A percentile compares a stretch with the other conserved stretches of the same genome.
These are phyloP conservation scores for Coprinopsis strossmayeri DNA, from an alignment of 768 basidiomycete genomes.

Conservation along the genomic window DNA sequence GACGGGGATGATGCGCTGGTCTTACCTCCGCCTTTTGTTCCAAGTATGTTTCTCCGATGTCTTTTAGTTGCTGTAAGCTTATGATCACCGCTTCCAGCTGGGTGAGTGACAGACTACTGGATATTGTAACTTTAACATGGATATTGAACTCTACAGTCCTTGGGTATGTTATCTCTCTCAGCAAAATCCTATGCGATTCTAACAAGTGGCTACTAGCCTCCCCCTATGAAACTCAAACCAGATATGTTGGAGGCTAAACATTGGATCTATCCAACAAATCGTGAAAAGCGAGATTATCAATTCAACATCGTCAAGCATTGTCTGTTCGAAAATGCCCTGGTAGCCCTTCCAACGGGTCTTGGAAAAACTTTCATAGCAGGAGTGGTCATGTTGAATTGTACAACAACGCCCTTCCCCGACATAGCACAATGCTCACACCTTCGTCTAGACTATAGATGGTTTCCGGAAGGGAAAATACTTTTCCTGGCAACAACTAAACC, in stretches of 20 bases:
- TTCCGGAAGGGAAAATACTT: slow-evolving; percentile 84
- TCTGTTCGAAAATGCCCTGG: slow-evolving; percentile 89
- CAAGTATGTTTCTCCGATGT: slow-evolving; percentile 38
- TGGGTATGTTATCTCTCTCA: not conserved
- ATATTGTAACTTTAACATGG: not conserved
- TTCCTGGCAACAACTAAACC: slow-evolving; percentile 97
- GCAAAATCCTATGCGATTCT: not conserved
- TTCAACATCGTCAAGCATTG: slow-evolving; percentile 84
- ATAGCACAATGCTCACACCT: slow-evolving; percentile 7
- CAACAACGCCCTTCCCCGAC: slow-evolving; percentile 7
- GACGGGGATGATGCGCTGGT: slow-evolving; percentile 66
- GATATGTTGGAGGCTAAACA: slow-evolving; percentile 77
- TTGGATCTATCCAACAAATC: slow-evolving; percentile 91
- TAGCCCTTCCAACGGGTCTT: slow-evolving; percentile 90
- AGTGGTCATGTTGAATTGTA: slow-evolving; percentile 93
- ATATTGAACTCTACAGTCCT: slow-evolving; percentile 1
- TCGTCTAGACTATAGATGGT: slow-evolving; percentile 79
- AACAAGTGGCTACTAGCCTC: slow-evolving; percentile 49
- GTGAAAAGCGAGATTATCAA: slow-evolving; percentile 87
- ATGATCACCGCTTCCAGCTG: slow-evolving; percentile 27
- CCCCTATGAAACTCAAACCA: slow-evolving; percentile 68
- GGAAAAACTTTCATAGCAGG: slow-evolving; percentile 99
- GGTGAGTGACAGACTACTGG: slow-evolving; percentile 33
- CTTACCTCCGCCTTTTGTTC: slow-evolving; percentile 73
- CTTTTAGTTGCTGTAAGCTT: not conserved